Percentiles rank a stretch among this genome's conserved stretches.
These are phyloP conservation scores for Comarum palustre DNA, from an alignment of 306 rosid genomes.

Conservation along the genomic window DNA sequence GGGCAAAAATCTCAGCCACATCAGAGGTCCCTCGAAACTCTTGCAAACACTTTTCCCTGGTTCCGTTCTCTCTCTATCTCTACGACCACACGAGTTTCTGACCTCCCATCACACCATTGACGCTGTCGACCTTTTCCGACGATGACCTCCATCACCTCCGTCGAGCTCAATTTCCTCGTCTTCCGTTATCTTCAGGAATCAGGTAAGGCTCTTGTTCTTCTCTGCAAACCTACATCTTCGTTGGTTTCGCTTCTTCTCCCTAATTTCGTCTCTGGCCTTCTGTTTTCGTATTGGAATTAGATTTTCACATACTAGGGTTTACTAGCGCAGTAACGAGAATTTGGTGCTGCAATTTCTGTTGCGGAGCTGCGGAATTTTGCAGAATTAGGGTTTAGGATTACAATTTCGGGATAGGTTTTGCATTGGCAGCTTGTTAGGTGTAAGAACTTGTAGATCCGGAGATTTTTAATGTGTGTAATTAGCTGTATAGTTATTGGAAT, in stretches of 20 bases:
- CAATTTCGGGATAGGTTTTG: constrained; percentile 8
- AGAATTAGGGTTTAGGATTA: constrained; percentile 31
- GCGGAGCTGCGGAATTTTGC: neutral
- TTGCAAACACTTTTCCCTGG: neutral
- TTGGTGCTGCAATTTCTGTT: neutral
- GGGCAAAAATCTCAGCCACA: neutral
- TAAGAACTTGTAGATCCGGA: constrained; percentile 31
- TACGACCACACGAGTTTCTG: constrained; percentile 36
- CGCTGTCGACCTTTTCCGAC: constrained; percentile 33
- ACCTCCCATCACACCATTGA: constrained; percentile 25
- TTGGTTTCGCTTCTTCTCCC: neutral
- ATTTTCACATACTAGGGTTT: constrained; percentile 28
- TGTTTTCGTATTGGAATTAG: neutral
- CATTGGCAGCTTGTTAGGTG: neutral
- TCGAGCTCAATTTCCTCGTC: constrained; percentile 74
- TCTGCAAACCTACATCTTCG: neutral
- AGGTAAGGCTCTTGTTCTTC: constrained; percentile 38
- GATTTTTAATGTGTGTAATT: neutral
- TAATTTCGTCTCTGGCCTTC: neutral
- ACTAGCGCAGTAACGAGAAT: neutral
- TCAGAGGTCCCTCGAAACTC: constrained; percentile 5
- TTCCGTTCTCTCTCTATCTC: neutral
- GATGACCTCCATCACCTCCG: constrained; percentile 74
- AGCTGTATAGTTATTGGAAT: neutral
- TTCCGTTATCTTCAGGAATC: constrained; percentile 95